phyloP scores from a whole-genome alignment of 116 monocot species.

The Phalaenopsis hybrid region DNA sequence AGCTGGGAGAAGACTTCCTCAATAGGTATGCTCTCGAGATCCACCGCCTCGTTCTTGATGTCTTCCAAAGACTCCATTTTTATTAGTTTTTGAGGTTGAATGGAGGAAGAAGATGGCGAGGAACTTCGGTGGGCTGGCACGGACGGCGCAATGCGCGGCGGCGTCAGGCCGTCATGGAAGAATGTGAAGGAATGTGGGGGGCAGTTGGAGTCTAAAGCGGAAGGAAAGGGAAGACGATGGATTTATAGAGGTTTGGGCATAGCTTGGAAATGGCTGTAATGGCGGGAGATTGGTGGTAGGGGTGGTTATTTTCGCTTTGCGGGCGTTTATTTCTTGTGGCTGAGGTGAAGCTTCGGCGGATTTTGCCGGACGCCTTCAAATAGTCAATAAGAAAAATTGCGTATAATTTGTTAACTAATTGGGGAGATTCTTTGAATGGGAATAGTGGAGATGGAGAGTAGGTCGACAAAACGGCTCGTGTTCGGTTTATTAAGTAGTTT shows the following conservation, averaged over 20 bases:
- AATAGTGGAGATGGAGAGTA: no score
- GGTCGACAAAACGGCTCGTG: no score
- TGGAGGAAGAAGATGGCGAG: no score
- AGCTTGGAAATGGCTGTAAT: background rate
- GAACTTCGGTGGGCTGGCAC: background rate
- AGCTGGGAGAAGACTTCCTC: conserved; percentile 40
- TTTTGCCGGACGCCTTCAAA: background rate
- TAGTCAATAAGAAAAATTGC: no score
- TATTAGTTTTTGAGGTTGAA: no score
- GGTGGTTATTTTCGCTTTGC: background rate
- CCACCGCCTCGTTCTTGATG: conserved; percentile 42
- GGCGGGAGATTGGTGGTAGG: background rate
- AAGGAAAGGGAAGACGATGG: background rate
- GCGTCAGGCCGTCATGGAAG: background rate
- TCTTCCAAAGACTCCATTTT: conserved; percentile 30
- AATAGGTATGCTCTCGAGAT: conserved; percentile 35
- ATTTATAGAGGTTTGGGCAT: background rate
- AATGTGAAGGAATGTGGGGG: background rate
- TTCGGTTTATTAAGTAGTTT: no score
- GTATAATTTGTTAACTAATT: no score
- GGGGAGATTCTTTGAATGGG: no score
- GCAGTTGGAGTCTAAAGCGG: background rate
- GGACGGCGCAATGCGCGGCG: background rate
- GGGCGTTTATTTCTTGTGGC: background rate
- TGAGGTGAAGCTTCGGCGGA: background rate